These are phyloP conservation scores for Exophiala lecanii-corni DNA, from an alignment of 2,329 filamentous ascomycete genomes.

Conservation along the genomic window DNA sequence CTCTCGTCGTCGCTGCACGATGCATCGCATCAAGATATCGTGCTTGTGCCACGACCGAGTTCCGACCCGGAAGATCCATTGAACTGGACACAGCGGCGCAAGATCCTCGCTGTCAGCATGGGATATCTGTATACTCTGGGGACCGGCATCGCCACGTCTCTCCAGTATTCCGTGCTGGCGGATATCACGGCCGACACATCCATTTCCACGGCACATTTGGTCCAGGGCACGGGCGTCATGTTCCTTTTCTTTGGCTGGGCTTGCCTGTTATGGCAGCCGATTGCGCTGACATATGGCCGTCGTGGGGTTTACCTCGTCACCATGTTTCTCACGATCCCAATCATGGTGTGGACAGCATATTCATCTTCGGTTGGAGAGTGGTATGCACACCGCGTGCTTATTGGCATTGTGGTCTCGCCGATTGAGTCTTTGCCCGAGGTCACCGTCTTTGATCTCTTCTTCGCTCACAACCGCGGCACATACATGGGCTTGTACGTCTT, in stretches of 20 bases:
- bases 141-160: conserved; percentile 34
- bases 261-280: conserved; percentile 44
- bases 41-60: conserved; percentile 41
- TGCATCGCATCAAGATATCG: conserved; percentile 34
- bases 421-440: conserved; percentile 47
- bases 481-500: conserved; percentile 19
- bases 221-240: conserved; percentile 38
- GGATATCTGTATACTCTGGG: conserved; percentile 40
- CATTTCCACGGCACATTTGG: conserved; percentile 32
- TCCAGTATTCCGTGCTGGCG: conserved; percentile 38
- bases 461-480: conserved; percentile 18
- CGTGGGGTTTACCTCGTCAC: conserved; percentile 24
- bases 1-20: conserved; percentile 29
- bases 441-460: conserved; percentile 42
- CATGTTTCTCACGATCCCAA: conserved; percentile 30
- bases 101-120: conserved; percentile 39
- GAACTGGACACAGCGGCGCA: conserved; percentile 43
- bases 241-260: conserved; percentile 40
- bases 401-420: conserved; percentile 46
- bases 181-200: conserved; percentile 36
- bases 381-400: conserved; percentile 44
- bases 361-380: conserved; percentile 43
- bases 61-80: conserved; percentile 45
- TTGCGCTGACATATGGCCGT: conserved; percentile 41
- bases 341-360: conserved; percentile 43